These are phyloP conservation scores for Rutidosis leptorrhynchoides DNA, from an alignment of 129 eudicot genomes.

Conservation along the genomic window DNA sequence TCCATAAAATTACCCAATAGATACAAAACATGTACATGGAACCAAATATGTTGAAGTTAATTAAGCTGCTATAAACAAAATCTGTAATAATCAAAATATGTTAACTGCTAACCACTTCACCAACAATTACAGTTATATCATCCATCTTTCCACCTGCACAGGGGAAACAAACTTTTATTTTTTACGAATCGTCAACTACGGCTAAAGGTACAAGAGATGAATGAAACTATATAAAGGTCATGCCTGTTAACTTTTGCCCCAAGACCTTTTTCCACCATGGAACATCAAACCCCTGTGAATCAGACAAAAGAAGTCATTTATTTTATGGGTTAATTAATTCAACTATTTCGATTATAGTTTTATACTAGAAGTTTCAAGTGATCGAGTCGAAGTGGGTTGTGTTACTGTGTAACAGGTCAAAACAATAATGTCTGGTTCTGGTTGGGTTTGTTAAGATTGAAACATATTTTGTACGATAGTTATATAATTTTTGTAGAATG, in stretches of 20 bases:
- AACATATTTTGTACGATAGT: neutral
- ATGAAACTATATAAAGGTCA: conserved; percentile 18
- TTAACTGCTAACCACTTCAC: conserved; percentile 49
- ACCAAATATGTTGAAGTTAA: neutral
- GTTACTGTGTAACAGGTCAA: neutral
- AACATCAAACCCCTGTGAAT: conserved; percentile 67
- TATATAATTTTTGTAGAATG: neutral
- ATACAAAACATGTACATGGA: conserved; percentile 11
- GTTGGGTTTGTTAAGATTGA: neutral
- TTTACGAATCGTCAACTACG: neutral
- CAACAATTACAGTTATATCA: conserved; percentile 88
- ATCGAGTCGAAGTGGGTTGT: neutral
- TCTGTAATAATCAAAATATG: neutral
- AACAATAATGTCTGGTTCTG: neutral
- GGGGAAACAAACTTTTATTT: neutral
- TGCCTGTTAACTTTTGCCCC: conserved; percentile 92
- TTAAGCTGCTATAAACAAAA: neutral
- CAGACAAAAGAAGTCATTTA: conserved; percentile 2
- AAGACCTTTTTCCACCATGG: conserved; percentile 78
- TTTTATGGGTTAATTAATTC: conserved; percentile 29
- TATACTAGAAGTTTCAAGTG: neutral
- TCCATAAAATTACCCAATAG: conserved; percentile 8
- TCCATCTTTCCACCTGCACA: conserved; percentile 91
- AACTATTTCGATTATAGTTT: neutral
- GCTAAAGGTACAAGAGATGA: neutral